These are phyloP conservation scores for Rhododendron williamsianum DNA, from an alignment of 148 eudicot genomes.

Conservation along the genomic window DNA sequence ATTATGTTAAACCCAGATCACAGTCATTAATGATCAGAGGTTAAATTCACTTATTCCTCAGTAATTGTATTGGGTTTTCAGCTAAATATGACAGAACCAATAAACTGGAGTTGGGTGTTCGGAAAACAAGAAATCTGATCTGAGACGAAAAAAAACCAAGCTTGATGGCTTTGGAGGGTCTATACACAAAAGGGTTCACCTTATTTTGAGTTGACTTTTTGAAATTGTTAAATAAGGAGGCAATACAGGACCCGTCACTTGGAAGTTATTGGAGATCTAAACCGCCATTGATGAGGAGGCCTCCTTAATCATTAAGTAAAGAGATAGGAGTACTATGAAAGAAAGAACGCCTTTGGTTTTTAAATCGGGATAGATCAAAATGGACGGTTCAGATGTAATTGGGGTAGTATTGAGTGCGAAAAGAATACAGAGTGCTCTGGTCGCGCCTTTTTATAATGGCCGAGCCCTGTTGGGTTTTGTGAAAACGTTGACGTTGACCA, in stretches of 20 bases:
- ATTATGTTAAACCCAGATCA: background rate
- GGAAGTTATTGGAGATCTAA: constrained; percentile 9
- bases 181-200: background rate
- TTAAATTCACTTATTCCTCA: background rate
- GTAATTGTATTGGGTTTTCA: background rate
- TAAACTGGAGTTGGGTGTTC: background rate
- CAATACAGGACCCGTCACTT: background rate
- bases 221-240: background rate
- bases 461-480: background rate
- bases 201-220: background rate
- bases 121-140: constrained; percentile 4
- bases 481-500: background rate
- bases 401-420: background rate
- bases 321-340: background rate
- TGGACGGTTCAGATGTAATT: background rate
- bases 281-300: constrained; percentile 2
- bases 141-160: background rate
- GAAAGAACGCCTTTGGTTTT: background rate
- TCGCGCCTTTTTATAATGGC: background rate
- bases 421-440: background rate
- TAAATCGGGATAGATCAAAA: background rate
- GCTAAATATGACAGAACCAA: background rate
- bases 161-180: background rate
- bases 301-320: background rate
- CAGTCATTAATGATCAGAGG: background rate